Base-by-base conservation (phyloP, 2,329 filamentous ascomycete genomes). In the Aspergillus sp. region DNA sequence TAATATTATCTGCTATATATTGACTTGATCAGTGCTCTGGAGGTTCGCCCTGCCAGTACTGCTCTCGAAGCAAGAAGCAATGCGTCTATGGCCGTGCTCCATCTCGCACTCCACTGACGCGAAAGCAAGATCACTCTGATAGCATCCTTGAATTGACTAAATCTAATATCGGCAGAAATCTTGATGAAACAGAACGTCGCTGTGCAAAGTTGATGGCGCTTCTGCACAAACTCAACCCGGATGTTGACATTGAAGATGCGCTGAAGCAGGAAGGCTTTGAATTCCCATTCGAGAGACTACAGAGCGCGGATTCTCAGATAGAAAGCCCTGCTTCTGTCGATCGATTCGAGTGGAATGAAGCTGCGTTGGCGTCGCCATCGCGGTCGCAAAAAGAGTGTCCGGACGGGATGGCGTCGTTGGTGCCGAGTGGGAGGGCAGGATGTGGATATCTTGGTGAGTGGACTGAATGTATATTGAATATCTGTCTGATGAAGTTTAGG, bases 361-460 rank as follows among this genome's bases (percentile, higher is more conserved):
- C 43, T n/a, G 37, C 40, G 12, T 19, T 47, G n/a, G 32, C 44
- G 4, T 40, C 43, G 9, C 40, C 40, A n/a, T 33, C 32, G 11
- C 19, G 6, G 2, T 33, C 33, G 19, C 19, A 19, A 43, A 29
- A 45, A 12, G 44, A 41, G 8, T 26, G 27, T 4, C 42, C 41
- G 5, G 47, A 54, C 36, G 51, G 51, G 32, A 51, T 52, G 50
- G 48, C 43, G 26, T 51, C 50, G 4, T 27, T 51, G 19, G 19
- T 19, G 4, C 48, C 50, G 19, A 40, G 31, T 5, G 28, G 38
- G 27, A 39, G 26, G 6, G 12, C 39, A 2, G 47, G 39, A 13
- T 41, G 47, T 6, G 51, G 51, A 5, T 52, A 52, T 33, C 47
- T 54, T 30, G 49, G 49, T 52, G 32, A 19, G 39, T 9, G n/a